Percentiles rank a stretch among this genome's conserved stretches.
Evolutionary conservation across 2,329 filamentous ascomycete genomes (phyloP).

Genomic region (Pseudogymnoascus destructans): DNA sequence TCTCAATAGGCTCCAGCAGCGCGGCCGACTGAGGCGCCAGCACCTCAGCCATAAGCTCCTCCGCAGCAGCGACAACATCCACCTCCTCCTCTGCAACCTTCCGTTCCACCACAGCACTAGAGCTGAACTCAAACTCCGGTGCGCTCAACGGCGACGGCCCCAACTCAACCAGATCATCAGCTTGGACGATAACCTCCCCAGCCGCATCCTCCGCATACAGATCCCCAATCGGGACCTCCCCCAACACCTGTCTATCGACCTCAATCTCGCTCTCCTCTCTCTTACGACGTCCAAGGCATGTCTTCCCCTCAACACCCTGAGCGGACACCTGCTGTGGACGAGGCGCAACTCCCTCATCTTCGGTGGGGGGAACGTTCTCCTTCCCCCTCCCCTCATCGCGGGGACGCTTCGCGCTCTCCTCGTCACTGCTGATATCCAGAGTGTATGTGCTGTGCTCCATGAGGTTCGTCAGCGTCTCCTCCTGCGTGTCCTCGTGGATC

Average conservation of each 20-base stretch:
- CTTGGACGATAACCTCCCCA: constrained; percentile 46
- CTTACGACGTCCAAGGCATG: neutral
- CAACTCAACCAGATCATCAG: constrained; percentile 43
- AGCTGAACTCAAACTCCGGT: constrained; percentile 4
- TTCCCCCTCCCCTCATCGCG: constrained; percentile 55
- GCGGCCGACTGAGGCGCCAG: constrained; percentile 32
- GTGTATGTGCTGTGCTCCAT: constrained; percentile 82
- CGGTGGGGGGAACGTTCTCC: constrained; percentile 76
- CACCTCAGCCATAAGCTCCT: constrained; percentile 29
- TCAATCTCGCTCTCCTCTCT: constrained; percentile 46
- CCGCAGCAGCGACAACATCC: constrained; percentile 24
- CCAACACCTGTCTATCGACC: constrained; percentile 50
- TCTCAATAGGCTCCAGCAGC: constrained; percentile 42
- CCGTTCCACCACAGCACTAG: constrained; percentile 14
- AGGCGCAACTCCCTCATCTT: constrained; percentile 30
- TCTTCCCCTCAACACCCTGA: constrained; percentile 13
- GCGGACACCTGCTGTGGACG: constrained; percentile 16
- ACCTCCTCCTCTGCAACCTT: constrained; percentile 17
- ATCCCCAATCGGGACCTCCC: constrained; percentile 53
- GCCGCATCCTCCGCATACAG: constrained; percentile 57
- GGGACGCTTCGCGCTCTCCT: constrained; percentile 45
- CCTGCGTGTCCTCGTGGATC: constrained; percentile 82
- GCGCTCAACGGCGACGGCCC: constrained; percentile 6
- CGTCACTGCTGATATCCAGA: constrained; percentile 81
- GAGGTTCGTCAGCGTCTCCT: constrained; percentile 83